Base-by-base conservation (phyloP, 73 alveolate species). In the Paramecium tetraurelia region DNA sequence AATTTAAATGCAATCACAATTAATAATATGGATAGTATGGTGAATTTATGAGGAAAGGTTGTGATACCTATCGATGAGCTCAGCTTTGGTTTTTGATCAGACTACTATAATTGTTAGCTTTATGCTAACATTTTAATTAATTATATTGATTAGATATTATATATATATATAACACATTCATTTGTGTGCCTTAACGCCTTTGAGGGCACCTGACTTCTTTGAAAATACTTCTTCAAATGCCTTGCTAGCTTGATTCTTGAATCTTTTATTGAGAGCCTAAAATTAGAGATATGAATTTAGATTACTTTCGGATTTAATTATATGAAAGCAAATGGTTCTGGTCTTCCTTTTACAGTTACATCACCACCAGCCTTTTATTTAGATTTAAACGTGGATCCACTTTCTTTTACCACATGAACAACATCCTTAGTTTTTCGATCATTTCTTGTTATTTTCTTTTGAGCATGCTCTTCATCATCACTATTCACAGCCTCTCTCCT, bases 311-410 rank as follows among this genome's bases (percentile, higher is more conserved):
- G 94, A 89, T 89, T 89, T 68, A 89, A 89, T 89, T 89, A 46
- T 36, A 89, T 89, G 18, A 89, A 89, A 12, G 94, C 94, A 89
- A 70, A 89, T 44, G 94, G 94, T 70, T 89, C 94, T 24, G 94
- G 94, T 72, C 87, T 89, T 27, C 94, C 94, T 50, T 72, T 89
- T 43, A 77, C 70, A 0, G 75, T 44, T 36, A 89, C 90, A 71
- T 89, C 94, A 71, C 94, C 94, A 8, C 94, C 94, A 24, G 92
- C 94, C 59, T 72, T 72, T 40, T 72, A 72, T 72, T 89, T 89
- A 9, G 85, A 63, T 83, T 71, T 89, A 72, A 69, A 71, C 27
- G 93, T 63, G 7, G 84, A 63, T 22, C 94, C 94, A 29, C 89
- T 59, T 18, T 89, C 94, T 59, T 71, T 70, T 40, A 89, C 18